Percentiles rank a stretch among this genome's conserved stretches.
These are phyloP conservation scores for Cryomyces antarcticus DNA, from an alignment of 495 filamentous ascomycete genomes.

Conservation along the genomic window DNA sequence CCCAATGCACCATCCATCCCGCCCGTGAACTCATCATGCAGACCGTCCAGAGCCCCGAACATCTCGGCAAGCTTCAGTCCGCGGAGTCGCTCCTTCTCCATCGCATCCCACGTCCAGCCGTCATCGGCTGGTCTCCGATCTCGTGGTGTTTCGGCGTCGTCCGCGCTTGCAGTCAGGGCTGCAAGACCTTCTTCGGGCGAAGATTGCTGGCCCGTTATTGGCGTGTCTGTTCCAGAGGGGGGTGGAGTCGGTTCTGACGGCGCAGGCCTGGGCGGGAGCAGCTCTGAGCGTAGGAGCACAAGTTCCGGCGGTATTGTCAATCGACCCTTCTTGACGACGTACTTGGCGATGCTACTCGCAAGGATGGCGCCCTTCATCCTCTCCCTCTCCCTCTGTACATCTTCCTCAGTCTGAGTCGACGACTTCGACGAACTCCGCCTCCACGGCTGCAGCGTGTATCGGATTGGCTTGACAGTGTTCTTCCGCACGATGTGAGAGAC, in stretches of 20 bases:
- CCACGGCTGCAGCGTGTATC: constrained; percentile 27
- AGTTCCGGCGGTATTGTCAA: constrained; percentile 69
- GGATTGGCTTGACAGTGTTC: constrained; percentile 17
- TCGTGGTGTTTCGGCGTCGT: background rate
- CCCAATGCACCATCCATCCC: constrained; percentile 11
- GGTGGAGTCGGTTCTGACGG: constrained; percentile 1
- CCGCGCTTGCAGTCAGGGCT: background rate
- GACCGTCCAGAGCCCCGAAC: constrained; percentile 16
- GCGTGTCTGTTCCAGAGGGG: background rate
- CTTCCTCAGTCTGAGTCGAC: constrained; percentile 1
- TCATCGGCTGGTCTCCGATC: constrained; percentile 4
- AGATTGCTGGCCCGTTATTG: background rate
- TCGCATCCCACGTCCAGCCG: constrained; percentile 21
- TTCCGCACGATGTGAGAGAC: constrained; percentile 50
- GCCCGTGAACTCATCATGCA: constrained; percentile 18
- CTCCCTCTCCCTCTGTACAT: constrained; percentile 11
- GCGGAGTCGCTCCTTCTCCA: constrained; percentile 18
- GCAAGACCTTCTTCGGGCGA: background rate
- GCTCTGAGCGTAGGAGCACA: constrained; percentile 41
- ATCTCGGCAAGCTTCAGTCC: constrained; percentile 17
- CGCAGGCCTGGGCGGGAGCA: constrained; percentile 37
- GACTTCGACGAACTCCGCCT: background rate
- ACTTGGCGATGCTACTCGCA: constrained; percentile 64
- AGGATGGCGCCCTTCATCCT: constrained; percentile 27
- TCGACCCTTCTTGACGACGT: constrained; percentile 75